Evolutionary conservation across 163 green algal genomes (phyloP).

Genomic region (Botryococcus braunii): DNA sequence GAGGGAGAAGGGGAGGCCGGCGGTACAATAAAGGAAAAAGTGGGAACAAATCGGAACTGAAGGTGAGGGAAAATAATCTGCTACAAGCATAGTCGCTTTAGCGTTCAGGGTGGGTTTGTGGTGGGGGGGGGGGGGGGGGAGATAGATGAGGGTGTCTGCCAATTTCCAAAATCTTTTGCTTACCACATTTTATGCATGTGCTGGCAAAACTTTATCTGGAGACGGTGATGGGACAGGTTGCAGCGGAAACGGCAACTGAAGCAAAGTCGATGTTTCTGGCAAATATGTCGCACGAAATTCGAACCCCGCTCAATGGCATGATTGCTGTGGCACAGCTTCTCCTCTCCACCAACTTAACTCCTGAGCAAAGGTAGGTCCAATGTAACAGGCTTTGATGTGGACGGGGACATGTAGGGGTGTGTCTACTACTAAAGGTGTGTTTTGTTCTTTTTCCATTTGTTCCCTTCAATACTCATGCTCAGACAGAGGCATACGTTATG

Average conservation of each 20-base stretch:
- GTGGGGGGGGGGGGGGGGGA: too few species aligned
- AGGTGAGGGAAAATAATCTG: too few species aligned
- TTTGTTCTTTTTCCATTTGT: slow-evolving; percentile 15
- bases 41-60: too few species aligned
- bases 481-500: slow-evolving; percentile 3
- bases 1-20: too few species aligned
- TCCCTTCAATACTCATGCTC: slow-evolving; percentile 17
- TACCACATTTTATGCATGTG: too few species aligned
- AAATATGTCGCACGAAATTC: slow-evolving; percentile 91
- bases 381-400: slow-evolving; percentile 16
- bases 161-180: too few species aligned
- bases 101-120: too few species aligned
- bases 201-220: too few species aligned
- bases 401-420: slow-evolving; percentile 35
- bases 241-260: slow-evolving; percentile 44
- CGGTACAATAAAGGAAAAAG: too few species aligned
- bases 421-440: not conserved
- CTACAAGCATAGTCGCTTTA: too few species aligned
- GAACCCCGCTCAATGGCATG: slow-evolving; percentile 91
- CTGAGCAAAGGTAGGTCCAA: slow-evolving; percentile 49
- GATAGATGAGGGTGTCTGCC: too few species aligned
- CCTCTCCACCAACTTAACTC: slow-evolving; percentile 56
- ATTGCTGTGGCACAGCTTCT: slow-evolving; percentile 81
- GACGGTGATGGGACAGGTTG: slow-evolving; percentile 9
- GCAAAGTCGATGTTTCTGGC: slow-evolving; percentile 89